Conservation (phyloP, 2,329 filamentous ascomycete species). For the Penicillium sp. region DNA sequence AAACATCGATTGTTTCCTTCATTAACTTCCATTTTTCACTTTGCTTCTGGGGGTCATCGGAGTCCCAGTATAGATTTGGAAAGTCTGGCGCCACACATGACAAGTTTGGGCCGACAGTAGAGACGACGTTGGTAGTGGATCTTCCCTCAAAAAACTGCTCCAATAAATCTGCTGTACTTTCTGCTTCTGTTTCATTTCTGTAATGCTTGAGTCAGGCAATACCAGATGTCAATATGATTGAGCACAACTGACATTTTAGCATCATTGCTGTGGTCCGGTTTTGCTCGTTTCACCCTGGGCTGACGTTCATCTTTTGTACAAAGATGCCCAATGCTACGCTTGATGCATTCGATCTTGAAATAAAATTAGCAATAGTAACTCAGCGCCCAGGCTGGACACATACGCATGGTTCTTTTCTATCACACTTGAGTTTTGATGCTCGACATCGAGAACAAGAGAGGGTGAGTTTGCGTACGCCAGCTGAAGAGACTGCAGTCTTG, state of each 20-base stretch:
- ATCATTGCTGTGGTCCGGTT: slow-evolving; percentile 1
- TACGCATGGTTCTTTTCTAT: slow-evolving; percentile 17
- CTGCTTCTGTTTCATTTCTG: too few species aligned
- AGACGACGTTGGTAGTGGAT: neutral
- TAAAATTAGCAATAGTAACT: neutral
- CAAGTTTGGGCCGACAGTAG: neutral
- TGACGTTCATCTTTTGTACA: slow-evolving; percentile 19
- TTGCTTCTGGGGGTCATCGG: neutral
- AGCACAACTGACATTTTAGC: too few species aligned
- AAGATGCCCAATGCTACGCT: slow-evolving; percentile 13
- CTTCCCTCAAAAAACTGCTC: slow-evolving; percentile 8
- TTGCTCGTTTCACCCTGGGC: slow-evolving; percentile 14
- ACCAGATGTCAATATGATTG: too few species aligned
- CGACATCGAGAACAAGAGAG: slow-evolving; percentile 17
- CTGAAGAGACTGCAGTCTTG: too few species aligned
- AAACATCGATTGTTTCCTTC: slow-evolving; percentile 1
- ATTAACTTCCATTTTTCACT: slow-evolving; percentile 3
- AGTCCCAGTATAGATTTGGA: slow-evolving; percentile 8
- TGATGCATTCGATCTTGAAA: slow-evolving; percentile 15
- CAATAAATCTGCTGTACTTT: slow-evolving; percentile 5
- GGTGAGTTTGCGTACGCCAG: too few species aligned
- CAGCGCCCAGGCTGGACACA: neutral
- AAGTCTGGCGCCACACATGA: slow-evolving; percentile 4
- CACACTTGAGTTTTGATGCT: slow-evolving; percentile 17
- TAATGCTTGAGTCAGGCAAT: too few species aligned